These are phyloP conservation scores for Plasmodium inui DNA, from an alignment of 169 alveolate species.

Conservation along the genomic window DNA sequence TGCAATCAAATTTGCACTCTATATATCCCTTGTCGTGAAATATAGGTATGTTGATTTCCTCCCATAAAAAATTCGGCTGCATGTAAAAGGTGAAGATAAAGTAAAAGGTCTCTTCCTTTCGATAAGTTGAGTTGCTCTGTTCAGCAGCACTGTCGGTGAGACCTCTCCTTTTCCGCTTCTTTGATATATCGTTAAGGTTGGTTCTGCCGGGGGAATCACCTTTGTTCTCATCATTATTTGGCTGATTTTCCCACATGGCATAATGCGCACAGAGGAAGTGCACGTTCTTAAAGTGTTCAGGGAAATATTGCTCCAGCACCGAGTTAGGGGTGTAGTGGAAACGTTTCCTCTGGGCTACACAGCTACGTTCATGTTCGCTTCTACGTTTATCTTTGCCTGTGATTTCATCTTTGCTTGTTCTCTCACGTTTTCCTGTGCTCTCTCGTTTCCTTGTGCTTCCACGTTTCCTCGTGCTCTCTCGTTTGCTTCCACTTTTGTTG, in stretches of 20 bases:
- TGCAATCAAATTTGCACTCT: constrained; percentile 36
- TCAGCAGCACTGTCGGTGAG: neutral
- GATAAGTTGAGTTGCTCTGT: neutral
- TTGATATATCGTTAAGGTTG: neutral
- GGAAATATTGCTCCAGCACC: constrained; percentile 45
- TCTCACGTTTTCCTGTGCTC: too few relatives aligned
- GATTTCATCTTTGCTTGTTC: too few relatives aligned
- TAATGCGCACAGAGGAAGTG: constrained; percentile 51
- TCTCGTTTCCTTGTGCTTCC: too few relatives aligned
- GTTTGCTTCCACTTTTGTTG: neutral
- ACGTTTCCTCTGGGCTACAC: neutral
- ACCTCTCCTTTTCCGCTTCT: neutral
- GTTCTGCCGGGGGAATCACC: neutral
- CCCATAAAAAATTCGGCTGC: constrained; percentile 56
- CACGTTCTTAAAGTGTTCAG: constrained; percentile 30
- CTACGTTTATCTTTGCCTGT: too few relatives aligned
- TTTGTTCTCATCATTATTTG: neutral
- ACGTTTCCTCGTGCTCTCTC: too few relatives aligned
- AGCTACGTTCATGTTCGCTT: neutral
- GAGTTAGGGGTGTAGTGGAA: constrained; percentile 43
- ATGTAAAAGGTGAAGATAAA: constrained; percentile 41
- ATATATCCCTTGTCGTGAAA: constrained; percentile 43
- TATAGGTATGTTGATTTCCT: constrained; percentile 44
- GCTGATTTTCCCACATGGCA: constrained; percentile 1
- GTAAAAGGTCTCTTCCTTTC: constrained; percentile 22